Base-by-base conservation (phyloP, 2,329 filamentous ascomycete species). In the Colletotrichum kahawae region DNA sequence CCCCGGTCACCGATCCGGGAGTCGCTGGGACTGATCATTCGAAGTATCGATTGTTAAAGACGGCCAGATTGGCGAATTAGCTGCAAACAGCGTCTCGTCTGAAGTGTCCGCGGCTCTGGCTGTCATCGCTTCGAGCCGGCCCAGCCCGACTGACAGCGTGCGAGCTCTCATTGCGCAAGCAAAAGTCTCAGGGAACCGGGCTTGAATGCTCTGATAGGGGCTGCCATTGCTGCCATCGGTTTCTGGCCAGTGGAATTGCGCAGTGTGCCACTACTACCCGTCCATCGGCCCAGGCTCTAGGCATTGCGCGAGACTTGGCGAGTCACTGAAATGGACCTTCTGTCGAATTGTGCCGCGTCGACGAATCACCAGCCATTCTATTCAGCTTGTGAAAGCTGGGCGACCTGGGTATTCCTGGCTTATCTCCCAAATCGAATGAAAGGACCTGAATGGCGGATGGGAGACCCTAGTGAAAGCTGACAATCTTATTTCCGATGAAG, bases 231-330 rank as follows among this genome's bases (percentile, higher is more conserved):
- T n/a, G 24, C 62, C 13, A 36, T 12, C 24, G n/a, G 63, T 66
- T 9, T 48, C 43, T 48, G 43, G 43, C 43, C 18, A 7, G 43
- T 48, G 43, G 43, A 36, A n/a, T 29, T 21, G 51, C 43, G 43
- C 43, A 48, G 43, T 48, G 34, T 63, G 68, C 48, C 31, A 29
- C 33, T 64, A 57, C 71, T 62, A 63, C 64, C 65, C 57, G 43
- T 69, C 70, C 57, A 73, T 64, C 43, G 63, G 65, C 59, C 57
- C 13, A 69, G 65, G 66, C 33, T 65, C 57, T 14, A 69, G 27
- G 66, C 33, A 70, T 73, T 73, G 70, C 71, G 66, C 34, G 60
- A 74, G 62, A 67, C 72, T 71, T 75, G 67, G 62, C 68, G 67
- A 71, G 62, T 63, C 62, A 29, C 71, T 34, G 68, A 38, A 66